Evolutionary conservation across 2,329 filamentous ascomycete species (phyloP), one percentile per base, ranked within the genome.

Genomic region (Dothistroma pini): DNA sequence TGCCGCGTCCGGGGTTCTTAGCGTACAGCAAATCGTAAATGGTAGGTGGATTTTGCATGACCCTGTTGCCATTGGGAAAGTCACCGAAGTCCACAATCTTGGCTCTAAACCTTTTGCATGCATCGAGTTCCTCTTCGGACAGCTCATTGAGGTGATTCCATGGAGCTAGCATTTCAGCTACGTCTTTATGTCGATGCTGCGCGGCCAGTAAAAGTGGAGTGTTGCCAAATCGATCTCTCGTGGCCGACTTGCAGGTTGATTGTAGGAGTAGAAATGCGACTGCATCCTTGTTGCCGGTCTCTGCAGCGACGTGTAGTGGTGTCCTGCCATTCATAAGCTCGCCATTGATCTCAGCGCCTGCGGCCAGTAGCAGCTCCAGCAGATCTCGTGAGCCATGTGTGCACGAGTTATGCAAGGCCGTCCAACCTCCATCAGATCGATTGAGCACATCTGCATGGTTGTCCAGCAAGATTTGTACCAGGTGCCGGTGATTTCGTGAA

Each of bases 401-500:
- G n/a, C 64, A 65, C 54, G 67, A 59, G 57, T 67, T 63, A 74
- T 99, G 95, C 68, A 99, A 79, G 3, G 93, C 91, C 0, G 93
- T 96, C 75, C 97, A 93, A 32, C 93, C 93, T 66, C 93, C 89
- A 75, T 96, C 91, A 70, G 97, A 95, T 38, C 84, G 86, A 47
- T 90, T 88, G 75, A 96, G 90, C 10, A 96, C 90, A 73, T 92
- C 93, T 48, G 95, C 93, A 56, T 93, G 93, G 93, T 93, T 97
- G 69, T 92, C 86, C 63, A 97, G 78, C 67, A 96, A 93, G 52
- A 97, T 76, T 72, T 97, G 92, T 50, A 97, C 93, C 8, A 70
- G 56, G 19, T 64, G 57, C 10, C 35, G 47, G 10, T 62, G 55
- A 32, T 63, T 57, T 41, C 66, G 57, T 4, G 61, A 63, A 12